phyloP scores from a whole-genome alignment of 1,139 yeast genomes.

The Nematodospora anomalae region DNA sequence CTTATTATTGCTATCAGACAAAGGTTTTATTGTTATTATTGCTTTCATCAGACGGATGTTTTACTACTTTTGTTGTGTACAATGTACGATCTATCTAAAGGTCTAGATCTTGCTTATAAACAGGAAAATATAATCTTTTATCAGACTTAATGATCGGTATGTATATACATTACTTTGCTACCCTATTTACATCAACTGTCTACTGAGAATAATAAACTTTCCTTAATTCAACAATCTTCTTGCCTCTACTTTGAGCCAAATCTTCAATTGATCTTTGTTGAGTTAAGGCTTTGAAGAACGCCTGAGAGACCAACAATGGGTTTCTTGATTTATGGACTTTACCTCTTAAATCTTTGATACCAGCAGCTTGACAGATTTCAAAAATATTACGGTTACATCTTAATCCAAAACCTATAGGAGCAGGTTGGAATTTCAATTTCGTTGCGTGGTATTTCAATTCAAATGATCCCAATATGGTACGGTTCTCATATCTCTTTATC shows the following conservation, averaged over 20 bases:
- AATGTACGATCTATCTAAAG: too few species aligned
- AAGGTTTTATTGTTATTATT: too few species aligned
- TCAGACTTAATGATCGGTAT: too few species aligned
- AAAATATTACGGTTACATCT: slow-evolving; percentile 89
- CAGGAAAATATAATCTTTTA: too few species aligned
- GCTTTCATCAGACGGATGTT: too few species aligned
- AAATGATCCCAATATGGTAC: slow-evolving; percentile 87
- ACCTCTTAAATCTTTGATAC: slow-evolving; percentile 90
- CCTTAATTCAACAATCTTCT: slow-evolving; percentile 90
- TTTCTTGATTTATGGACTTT: slow-evolving; percentile 91
- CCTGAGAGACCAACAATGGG: slow-evolving; percentile 92
- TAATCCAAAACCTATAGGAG: slow-evolving; percentile 93
- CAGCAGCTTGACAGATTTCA: slow-evolving; percentile 92
- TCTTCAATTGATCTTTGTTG: slow-evolving; percentile 83
- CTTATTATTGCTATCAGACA: too few species aligned
- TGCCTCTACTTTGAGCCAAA: slow-evolving; percentile 90
- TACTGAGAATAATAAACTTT: slow-evolving; percentile 74
- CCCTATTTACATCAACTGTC: too few species aligned
- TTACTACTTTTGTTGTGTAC: too few species aligned
- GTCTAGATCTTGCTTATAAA: too few species aligned
- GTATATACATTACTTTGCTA: too few species aligned
- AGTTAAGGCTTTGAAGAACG: slow-evolving; percentile 81
- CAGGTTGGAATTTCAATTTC: slow-evolving; percentile 74
- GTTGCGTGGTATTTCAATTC: slow-evolving; percentile 88
- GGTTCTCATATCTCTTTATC: slow-evolving; percentile 83